These are phyloP conservation scores for Gnetum montanum DNA, from an alignment of 75 land plant species.

Conservation along the genomic window DNA sequence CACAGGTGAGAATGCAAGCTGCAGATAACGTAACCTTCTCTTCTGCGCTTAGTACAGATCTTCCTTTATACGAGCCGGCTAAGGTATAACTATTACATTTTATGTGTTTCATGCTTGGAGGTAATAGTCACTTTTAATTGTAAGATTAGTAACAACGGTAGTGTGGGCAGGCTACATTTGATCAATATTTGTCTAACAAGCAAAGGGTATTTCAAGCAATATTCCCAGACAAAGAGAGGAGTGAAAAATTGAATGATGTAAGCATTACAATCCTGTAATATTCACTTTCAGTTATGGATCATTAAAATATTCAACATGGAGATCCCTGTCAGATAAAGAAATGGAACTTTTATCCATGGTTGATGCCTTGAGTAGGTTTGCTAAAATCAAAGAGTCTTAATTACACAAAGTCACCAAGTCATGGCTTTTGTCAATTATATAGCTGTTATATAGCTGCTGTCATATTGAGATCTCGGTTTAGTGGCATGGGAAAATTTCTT, in stretches of 20 bases:
- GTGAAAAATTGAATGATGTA: slow-evolving; percentile 47
- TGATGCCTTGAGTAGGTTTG: too few species aligned
- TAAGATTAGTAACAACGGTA: neutral
- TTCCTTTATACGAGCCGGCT: slow-evolving; percentile 44
- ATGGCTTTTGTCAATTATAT: too few species aligned
- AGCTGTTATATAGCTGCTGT: too few species aligned
- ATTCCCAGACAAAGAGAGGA: slow-evolving; percentile 44
- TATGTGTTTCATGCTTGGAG: neutral
- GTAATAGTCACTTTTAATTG: neutral
- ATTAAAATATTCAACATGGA: too few species aligned
- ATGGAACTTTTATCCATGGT: too few species aligned
- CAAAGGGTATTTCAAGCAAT: slow-evolving; percentile 42
- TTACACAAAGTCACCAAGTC: too few species aligned
- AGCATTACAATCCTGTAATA: too few species aligned
- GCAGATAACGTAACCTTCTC: slow-evolving; percentile 31
- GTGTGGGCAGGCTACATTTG: slow-evolving; percentile 27
- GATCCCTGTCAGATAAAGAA: too few species aligned
- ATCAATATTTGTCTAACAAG: slow-evolving; percentile 32
- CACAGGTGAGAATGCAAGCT: neutral
- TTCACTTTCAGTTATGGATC: too few species aligned
- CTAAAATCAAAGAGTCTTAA: too few species aligned
- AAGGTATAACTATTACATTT: slow-evolving; percentile 8
- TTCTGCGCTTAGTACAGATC: slow-evolving; percentile 43
- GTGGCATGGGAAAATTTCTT: neutral
- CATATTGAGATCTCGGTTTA: too few species aligned